A percentile compares a stretch with the other conserved stretches of the same genome.
Conservation (phyloP, 192 early-diverging fungal species). For the Entomortierella beljakovae region DNA sequence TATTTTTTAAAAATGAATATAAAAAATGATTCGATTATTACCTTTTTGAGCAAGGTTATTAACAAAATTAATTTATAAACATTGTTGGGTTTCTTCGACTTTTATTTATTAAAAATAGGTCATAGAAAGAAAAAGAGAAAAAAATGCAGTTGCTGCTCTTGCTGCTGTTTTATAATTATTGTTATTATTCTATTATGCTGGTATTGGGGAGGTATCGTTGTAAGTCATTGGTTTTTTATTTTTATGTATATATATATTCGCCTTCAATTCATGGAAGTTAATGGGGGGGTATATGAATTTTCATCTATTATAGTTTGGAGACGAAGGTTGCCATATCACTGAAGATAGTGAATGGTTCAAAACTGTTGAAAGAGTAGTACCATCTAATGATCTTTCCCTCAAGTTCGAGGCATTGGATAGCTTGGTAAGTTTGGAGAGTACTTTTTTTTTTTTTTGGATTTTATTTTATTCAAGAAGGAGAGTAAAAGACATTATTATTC, state of each 20-base stretch:
- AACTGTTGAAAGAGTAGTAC: not conserved
- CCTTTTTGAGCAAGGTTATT: not conserved
- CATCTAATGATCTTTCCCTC: not conserved
- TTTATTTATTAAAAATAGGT: not conserved
- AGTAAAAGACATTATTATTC: no score
- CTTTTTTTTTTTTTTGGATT: not conserved
- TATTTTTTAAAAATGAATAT: not conserved
- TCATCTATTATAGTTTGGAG: no score
- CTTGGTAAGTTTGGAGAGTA: not conserved
- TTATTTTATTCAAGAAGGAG: no score
- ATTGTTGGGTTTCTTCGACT: no score
- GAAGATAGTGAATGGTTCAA: not conserved
- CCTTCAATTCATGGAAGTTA: no score
- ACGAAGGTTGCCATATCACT: not conserved
- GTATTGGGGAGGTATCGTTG: not conserved
- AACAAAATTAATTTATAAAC: not conserved
- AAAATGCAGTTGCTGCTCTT: slow-evolving; percentile 18
- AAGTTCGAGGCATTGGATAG: not conserved
- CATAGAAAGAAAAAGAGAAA: slow-evolving; percentile 5
- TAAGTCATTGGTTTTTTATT: not conserved
- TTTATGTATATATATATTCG: no score
- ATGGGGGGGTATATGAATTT: no score
- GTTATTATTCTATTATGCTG: slow-evolving; percentile 8
- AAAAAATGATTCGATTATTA: not conserved
- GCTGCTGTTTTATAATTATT: slow-evolving; percentile 9